Evolutionary conservation across 805 yeast species (phyloP), one percentile per base, ranked within the genome.

Genomic region (Kregervanrija pseudodelftensis): DNA sequence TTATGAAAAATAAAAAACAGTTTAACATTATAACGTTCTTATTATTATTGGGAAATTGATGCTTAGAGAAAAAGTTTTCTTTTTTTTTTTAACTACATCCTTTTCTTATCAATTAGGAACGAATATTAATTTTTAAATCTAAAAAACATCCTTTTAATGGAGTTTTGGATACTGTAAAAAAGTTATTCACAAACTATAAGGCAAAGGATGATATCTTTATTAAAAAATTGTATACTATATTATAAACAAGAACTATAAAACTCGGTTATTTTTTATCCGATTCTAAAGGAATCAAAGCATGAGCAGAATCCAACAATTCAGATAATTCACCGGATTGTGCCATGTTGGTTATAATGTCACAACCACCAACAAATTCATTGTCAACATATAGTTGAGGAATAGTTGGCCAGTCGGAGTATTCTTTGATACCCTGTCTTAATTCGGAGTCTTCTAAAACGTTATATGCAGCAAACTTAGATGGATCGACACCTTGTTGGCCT

Each of bases 401-500:
- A 1, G 99, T 93, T 45, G 99, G 99, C 99, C 99, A 93, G 52
- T 85, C 82, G 54, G 91, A 80, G 66, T 78, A 93, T 63, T 93
- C 99, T 68, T 93, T 93, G 58, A 93, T 88, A 31, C 98, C 99
- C 40, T 86, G 81, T 67, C 99, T 85, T 51, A 93, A 76, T 57
- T 93, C 98, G 3, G 84, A 80, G 63, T 93, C 99, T 66, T 93
- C 98, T 53, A 93, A 71, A 0, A 93, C 99, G 60, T 93, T 91
- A 67, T 85, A 93, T 15, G 98, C 98, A 36, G 98, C 97, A 69
- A 93, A 93, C 66, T 93, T 91, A 28, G 69, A 76, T 9, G 99
- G 99, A 65, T 93, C 96, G 15, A 93, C 97, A 47, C 99, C 99
- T 62, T 91, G 95, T 61, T 88, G 91, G 11, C 99, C 98, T 48